Conservation (phyloP, 169 alveolate species). For the Amoebophrya sp. region DNA sequence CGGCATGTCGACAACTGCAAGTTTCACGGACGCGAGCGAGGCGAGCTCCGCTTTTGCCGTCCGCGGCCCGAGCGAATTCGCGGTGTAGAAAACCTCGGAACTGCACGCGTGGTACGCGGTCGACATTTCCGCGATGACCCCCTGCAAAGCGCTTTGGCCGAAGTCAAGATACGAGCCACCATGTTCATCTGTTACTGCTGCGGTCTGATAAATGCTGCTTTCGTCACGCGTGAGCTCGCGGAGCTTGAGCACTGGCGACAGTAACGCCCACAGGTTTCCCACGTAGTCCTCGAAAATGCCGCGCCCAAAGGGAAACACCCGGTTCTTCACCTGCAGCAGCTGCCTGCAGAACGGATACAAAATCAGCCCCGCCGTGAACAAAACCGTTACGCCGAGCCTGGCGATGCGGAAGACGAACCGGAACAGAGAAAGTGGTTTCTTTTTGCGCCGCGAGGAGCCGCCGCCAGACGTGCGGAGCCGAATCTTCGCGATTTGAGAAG, state of each 20-base stretch:
- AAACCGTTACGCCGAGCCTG: not conserved
- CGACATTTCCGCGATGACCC: not conserved
- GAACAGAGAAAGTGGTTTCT: too few relatives aligned
- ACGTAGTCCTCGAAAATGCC: slow-evolving; percentile 69
- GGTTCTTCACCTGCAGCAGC: not conserved
- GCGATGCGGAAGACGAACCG: not conserved
- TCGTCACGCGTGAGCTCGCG: not conserved
- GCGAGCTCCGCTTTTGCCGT: not conserved
- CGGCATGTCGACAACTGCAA: not conserved
- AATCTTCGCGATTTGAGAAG: too few relatives aligned
- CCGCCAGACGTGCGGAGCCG: too few relatives aligned
- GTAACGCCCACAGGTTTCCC: slow-evolving; percentile 56
- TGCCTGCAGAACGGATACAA: not conserved
- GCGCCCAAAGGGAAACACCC: slow-evolving; percentile 64
- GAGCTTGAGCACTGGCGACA: slow-evolving; percentile 12
- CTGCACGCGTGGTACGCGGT: not conserved
- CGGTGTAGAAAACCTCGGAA: not conserved
- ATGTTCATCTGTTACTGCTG: too few relatives aligned
- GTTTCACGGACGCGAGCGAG: not conserved
- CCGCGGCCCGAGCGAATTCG: not conserved
- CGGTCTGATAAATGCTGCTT: not conserved
- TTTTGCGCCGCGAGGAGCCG: too few relatives aligned
- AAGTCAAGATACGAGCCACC: too few relatives aligned
- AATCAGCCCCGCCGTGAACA: not conserved
- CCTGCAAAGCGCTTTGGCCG: not conserved